Evolutionary conservation across 139 green algal genomes (phyloP).

Genomic region (Astrephomene gubernaculifera): DNA sequence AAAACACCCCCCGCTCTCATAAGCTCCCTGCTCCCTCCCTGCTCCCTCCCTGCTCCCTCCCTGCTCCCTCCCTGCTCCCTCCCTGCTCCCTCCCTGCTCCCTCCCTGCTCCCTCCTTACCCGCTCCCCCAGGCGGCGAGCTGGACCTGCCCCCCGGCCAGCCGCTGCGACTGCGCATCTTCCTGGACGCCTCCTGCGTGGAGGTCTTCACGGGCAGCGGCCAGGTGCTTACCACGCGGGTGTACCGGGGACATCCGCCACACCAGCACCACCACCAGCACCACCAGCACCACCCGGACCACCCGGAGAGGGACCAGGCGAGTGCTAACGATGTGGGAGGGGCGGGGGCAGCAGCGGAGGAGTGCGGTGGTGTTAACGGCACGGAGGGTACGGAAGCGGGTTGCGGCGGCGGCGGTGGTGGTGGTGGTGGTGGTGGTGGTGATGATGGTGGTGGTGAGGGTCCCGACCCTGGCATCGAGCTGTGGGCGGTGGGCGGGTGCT

Average conservation of each 20-base stretch:
- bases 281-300: too few species aligned
- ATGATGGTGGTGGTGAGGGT: too few species aligned
- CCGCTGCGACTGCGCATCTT: slow-evolving; percentile 79
- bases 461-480: slow-evolving; percentile 28
- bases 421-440: too few species aligned
- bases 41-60: not conserved
- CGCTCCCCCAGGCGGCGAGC: slow-evolving; percentile 38
- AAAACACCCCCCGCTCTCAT: too few species aligned
- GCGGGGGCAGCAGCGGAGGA: too few species aligned
- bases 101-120: not conserved
- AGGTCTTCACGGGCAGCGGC: slow-evolving; percentile 74
- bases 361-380: too few species aligned
- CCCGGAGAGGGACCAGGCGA: too few species aligned
- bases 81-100: not conserved
- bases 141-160: slow-evolving; percentile 46
- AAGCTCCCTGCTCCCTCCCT: too few species aligned
- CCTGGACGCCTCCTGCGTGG: slow-evolving; percentile 83
- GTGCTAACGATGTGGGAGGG: too few species aligned
- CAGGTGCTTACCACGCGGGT: slow-evolving; percentile 79
- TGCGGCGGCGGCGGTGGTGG: too few species aligned
- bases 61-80: not conserved
- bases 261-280: not conserved
- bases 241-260: slow-evolving; percentile 72
- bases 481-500: not conserved
- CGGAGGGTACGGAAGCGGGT: too few species aligned